Evolutionary conservation across 192 early-diverging fungal genomes (phyloP), one percentile per base, ranked within the genome.

Genomic region (Geranomyces variabilis): DNA sequence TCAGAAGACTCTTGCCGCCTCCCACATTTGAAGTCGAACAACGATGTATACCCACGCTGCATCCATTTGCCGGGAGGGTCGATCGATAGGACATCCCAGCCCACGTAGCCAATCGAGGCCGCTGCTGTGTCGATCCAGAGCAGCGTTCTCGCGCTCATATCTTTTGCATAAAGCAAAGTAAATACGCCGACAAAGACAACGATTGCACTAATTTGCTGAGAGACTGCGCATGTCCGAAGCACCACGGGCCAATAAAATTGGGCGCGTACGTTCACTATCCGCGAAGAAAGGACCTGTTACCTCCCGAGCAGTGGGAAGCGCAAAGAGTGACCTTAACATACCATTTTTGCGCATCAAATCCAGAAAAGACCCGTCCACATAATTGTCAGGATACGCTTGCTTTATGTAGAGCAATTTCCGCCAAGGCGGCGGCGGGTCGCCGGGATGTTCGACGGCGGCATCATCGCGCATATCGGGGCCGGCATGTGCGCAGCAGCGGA

Each of bases 171-270:
- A 13, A 95, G 84, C 51, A 91, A 75, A 55, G 90, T 90, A 71
- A 98, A 98, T 53, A 94, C 84, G 5, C 89, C 90, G n/a, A 95
- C 89, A 77, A 98, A 98, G 21, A 94, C 84, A 30, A 92, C 82
- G 66, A 94, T 90, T 63, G 87, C 89, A 30, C 88, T 90, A 28
- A 98, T 84, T 68, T 98, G 96, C 75, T 95, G 92, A 10, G 92
- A 70, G 9, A 76, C 63, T 0, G 75, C 61, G 30, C 34, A 59
- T 0, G 69, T 56, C 21, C 62, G 60, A 6, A 49, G 28, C 10
- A 66, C 75, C 17, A 94, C 85, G 0, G 83, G 82, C 86, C 91
- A 93, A 71, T 95, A 96, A 74, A 91, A 86, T 69, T 93, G 93
- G 61, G 84, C 80, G 62, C 89, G 85, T 48, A 97, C 90, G 59